Conservation (phyloP, 179 eudicot species). For the Amaranthus tricolor region DNA sequence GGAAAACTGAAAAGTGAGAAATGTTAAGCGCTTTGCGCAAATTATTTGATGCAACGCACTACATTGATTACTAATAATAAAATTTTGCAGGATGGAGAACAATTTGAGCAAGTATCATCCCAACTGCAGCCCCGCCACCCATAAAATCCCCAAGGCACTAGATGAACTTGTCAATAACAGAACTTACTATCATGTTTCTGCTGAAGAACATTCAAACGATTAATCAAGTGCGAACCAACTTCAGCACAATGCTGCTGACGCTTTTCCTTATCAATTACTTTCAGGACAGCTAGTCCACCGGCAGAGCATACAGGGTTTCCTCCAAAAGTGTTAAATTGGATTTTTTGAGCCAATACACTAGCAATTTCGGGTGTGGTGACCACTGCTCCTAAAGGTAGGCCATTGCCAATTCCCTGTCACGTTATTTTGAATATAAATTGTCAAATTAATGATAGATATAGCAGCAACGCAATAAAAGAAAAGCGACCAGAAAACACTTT, state of each 20-base stretch:
- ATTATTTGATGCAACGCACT: not conserved
- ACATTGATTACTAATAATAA: not conserved
- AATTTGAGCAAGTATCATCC: too few relatives aligned
- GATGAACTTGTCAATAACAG: not conserved
- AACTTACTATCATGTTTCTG: constrained; percentile 76
- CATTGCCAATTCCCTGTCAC: constrained; percentile 92
- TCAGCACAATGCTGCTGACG: constrained; percentile 89
- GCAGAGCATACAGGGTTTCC: constrained; percentile 99
- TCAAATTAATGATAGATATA: constrained; percentile 5
- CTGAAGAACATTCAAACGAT: constrained; percentile 66
- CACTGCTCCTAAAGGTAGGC: constrained; percentile 93
- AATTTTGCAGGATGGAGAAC: not conserved
- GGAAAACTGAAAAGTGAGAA: not conserved
- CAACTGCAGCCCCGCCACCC: too few relatives aligned
- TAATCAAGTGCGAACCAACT: constrained; percentile 82
- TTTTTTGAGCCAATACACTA: constrained; percentile 77
- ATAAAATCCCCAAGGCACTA: not conserved
- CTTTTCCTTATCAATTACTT: constrained; percentile 81
- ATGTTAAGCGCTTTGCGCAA: not conserved
- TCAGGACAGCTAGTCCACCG: constrained; percentile 94
- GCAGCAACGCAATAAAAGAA: not conserved
- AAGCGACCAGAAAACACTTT: not conserved
- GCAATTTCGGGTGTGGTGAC: constrained; percentile 98
- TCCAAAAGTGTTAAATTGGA: constrained; percentile 95
- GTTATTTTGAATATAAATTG: constrained; percentile 1